Conservation (phyloP, 225 moss, liverwort and hornwort genomes). For the Climacium dendroides region DNA sequence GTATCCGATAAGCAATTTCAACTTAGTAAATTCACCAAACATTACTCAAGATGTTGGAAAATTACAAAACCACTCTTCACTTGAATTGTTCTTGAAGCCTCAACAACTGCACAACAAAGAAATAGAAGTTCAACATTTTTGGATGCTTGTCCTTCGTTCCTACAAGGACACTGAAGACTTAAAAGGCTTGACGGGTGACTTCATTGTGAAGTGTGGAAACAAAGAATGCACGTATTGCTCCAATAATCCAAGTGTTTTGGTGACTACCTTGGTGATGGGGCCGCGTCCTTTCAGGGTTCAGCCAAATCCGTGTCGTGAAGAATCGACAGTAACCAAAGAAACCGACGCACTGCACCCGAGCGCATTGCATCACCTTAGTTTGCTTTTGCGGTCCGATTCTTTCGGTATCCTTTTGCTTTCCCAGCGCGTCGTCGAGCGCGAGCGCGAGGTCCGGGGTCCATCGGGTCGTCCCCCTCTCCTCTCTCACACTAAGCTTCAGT, state of each 20-base stretch:
- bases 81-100: neutral
- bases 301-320: neutral
- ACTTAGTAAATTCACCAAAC: neutral
- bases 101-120: neutral
- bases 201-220: neutral
- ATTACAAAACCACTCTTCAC: neutral
- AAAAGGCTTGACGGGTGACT: neutral
- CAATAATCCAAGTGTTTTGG: neutral
- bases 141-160: rapidly evolving
- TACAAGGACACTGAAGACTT: rapidly evolving
- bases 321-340: neutral
- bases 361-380: neutral
- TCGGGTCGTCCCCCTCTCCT: neutral
- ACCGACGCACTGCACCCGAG: neutral
- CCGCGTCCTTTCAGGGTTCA: neutral
- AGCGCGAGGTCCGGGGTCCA: neutral
- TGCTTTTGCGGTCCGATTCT: neutral
- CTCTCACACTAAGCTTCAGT: neutral
- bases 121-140: rapidly evolving
- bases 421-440: neutral
- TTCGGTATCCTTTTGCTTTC: neutral
- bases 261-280: neutral
- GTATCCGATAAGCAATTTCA: too few relatives aligned
- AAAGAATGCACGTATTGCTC: too few relatives aligned
- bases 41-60: rapidly evolving